phyloP scores from a whole-genome alignment of 1,139 yeast genomes.

The Diutina sp. region DNA sequence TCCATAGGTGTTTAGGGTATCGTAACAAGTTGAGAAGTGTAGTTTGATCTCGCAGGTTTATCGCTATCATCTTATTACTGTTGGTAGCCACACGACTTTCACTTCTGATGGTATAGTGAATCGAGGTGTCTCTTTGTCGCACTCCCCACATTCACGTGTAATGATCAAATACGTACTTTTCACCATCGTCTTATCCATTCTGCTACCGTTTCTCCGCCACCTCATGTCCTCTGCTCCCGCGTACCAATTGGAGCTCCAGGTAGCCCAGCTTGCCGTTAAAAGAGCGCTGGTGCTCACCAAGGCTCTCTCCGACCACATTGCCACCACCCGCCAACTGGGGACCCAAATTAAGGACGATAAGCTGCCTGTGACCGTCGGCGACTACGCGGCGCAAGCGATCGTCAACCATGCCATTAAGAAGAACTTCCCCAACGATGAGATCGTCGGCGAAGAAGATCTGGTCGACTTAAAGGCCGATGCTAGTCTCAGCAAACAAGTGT shows the following conservation, averaged over 20 bases:
- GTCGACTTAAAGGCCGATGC: slow-evolving; percentile 37
- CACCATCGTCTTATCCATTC: neutral
- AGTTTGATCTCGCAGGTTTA: neutral
- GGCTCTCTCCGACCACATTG: slow-evolving; percentile 49
- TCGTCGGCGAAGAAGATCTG: slow-evolving; percentile 94
- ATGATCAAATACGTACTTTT: neutral
- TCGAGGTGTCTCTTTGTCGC: neutral
- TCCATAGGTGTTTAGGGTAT: slow-evolving; percentile 10
- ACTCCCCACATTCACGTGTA: neutral
- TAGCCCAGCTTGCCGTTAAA: slow-evolving; percentile 84
- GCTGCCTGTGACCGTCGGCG: slow-evolving; percentile 95
- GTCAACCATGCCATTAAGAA: slow-evolving; percentile 70
- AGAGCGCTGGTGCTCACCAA: slow-evolving; percentile 75
- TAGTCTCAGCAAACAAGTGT: slow-evolving; percentile 29
- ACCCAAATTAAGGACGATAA: slow-evolving; percentile 77
- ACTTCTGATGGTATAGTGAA: neutral
- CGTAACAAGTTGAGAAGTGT: neutral
- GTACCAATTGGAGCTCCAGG: slow-evolving; percentile 44
- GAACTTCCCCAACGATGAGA: slow-evolving; percentile 72
- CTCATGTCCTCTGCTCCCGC: neutral
- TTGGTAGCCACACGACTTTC: neutral
- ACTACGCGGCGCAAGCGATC: slow-evolving; percentile 91
- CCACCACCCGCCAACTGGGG: slow-evolving; percentile 38
- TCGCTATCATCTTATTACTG: neutral
- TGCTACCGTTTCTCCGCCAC: neutral